These are phyloP conservation scores for Paecilomyces dactylethromorphus DNA, from an alignment of 2,329 filamentous ascomycete genomes.

Conservation along the genomic window DNA sequence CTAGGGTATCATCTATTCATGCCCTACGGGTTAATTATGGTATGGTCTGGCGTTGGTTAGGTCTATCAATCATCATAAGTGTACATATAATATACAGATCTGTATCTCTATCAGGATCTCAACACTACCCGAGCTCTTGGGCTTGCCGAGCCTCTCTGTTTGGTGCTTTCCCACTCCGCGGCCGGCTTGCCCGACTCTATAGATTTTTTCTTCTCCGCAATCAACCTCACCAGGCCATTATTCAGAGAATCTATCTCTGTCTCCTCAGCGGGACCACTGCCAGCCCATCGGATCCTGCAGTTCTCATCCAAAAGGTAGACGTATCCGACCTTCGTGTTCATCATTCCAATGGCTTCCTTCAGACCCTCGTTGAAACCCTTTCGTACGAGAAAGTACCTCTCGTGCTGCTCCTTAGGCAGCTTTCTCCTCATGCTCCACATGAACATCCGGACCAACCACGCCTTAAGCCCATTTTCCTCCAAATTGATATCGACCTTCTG, in stretches of 20 bases:
- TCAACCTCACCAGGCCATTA: conserved; percentile 32
- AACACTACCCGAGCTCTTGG: conserved; percentile 4
- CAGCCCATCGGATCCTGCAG: conserved; percentile 91
- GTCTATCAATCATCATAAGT: conserved; percentile 7
- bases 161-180: conserved; percentile 11
- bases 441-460: conserved; percentile 51
- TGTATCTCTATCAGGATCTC: neutral
- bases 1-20: neutral
- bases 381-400: conserved; percentile 53
- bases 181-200: conserved; percentile 14
- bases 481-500: conserved; percentile 85
- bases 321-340: conserved; percentile 91
- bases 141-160: conserved; percentile 3
- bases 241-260: conserved; percentile 38
- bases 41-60: conserved; percentile 2
- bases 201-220: conserved; percentile 31
- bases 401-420: conserved; percentile 46
- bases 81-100: conserved; percentile 3
- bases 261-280: conserved; percentile 50
- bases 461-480: conserved; percentile 69
- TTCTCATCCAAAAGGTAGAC: conserved; percentile 83
- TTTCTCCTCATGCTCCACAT: conserved; percentile 44
- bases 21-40: conserved; percentile 1
- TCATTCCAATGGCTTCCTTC: conserved; percentile 56
- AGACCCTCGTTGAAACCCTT: conserved; percentile 51